Evolutionary conservation across 148 eudicot genomes (phyloP).

Genomic region (Silene uniflora): DNA sequence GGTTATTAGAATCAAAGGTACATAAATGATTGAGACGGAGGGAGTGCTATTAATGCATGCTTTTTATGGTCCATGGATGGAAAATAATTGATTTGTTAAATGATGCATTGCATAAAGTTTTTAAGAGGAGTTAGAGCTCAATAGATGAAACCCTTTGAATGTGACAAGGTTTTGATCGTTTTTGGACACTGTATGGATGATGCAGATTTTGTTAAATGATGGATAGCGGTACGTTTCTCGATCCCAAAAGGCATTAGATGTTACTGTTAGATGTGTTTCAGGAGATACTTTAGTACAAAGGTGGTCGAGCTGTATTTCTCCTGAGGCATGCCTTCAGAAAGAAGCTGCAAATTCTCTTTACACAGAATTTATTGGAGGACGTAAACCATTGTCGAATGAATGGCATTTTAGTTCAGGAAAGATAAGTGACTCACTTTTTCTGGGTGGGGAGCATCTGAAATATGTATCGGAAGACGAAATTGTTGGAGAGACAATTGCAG

Average conservation of each 20-base stretch:
- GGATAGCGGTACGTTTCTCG: conserved; percentile 32
- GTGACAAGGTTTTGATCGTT: background rate
- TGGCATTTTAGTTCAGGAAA: conserved; percentile 27
- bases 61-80: background rate
- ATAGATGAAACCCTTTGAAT: background rate
- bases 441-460: conserved; percentile 29
- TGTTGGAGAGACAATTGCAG: conserved; percentile 22
- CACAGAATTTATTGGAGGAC: conserved; percentile 29
- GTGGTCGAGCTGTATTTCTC: conserved; percentile 35
- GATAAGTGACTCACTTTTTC: conserved; percentile 20
- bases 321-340: conserved; percentile 30
- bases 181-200: conserved; percentile 16
- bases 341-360: conserved; percentile 31
- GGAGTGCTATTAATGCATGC: background rate
- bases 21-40: too few species aligned
- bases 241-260: conserved; percentile 31
- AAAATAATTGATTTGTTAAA: background rate
- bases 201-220: conserved; percentile 50
- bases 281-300: conserved; percentile 29
- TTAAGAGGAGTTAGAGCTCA: background rate
- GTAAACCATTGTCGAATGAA: conserved; percentile 19
- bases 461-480: conserved; percentile 35
- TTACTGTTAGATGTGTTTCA: conserved; percentile 34
- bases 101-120: conserved; percentile 4
- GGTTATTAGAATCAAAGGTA: too few species aligned